Conservation (phyloP, 768 basidiomycete species). For the Aureoboletus auriporus region DNA sequence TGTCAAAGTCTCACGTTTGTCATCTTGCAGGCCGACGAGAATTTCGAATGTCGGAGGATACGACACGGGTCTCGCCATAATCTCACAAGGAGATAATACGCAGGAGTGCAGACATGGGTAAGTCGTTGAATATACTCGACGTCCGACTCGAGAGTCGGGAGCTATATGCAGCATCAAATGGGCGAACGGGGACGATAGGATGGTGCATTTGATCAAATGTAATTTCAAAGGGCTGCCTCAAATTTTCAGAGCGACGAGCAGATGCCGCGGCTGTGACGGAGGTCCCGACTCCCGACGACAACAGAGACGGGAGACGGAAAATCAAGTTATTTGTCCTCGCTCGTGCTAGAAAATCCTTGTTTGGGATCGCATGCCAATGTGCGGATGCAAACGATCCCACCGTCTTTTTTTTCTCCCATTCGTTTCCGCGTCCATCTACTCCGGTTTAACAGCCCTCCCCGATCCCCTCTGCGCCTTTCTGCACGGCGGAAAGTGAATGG, state of each 20-base stretch:
- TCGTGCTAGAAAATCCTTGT: slow-evolving; percentile 18
- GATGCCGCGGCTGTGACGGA: slow-evolving; percentile 18
- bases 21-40: slow-evolving; percentile 15
- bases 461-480: too few species aligned
- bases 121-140: too few species aligned
- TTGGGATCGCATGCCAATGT: slow-evolving; percentile 21
- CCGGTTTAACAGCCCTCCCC: too few species aligned
- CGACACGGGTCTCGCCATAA: slow-evolving; percentile 4
- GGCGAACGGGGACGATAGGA: slow-evolving; percentile 2
- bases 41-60: slow-evolving; percentile 6
- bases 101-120: too few species aligned
- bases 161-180: not conserved
- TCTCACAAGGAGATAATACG: not conserved
- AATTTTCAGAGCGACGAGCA: slow-evolving; percentile 20
- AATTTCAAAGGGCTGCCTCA: slow-evolving; percentile 25
- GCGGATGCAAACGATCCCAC: slow-evolving; percentile 29
- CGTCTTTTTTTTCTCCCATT: slow-evolving; percentile 21
- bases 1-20: slow-evolving; percentile 41
- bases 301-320: slow-evolving; percentile 15
- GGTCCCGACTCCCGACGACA: slow-evolving; percentile 25
- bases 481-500: slow-evolving; percentile 16
- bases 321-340: slow-evolving; percentile 3
- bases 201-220: slow-evolving; percentile 9
- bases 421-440: slow-evolving; percentile 23
- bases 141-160: too few species aligned